Evolutionary conservation across 1,284 basidiomycete species (phyloP), one percentile per base, ranked within the genome.

Genomic region (Baeospora myosura): DNA sequence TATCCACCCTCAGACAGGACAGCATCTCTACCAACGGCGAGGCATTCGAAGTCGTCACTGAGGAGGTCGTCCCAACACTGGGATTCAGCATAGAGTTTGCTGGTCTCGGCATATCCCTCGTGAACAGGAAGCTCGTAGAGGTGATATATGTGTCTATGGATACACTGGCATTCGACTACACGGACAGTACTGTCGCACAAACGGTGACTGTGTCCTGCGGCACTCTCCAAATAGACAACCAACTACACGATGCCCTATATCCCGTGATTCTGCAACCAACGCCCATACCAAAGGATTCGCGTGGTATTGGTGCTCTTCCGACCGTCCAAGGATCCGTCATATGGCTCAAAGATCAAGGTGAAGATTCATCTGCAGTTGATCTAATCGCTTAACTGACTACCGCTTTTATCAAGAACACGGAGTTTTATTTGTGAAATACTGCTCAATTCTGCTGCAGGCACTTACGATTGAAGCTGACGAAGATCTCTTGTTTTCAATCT

Each of bases 191-290:
- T 1, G 72, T 86, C 31, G 88, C 90, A 18, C 90, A 95, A 54
- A 77, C 88, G 7, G 70, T 92, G 41, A 89, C 79, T 38, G 37
- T 97, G 32, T 81, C 86, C n/a, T 90, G 85, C 60, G 92, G 90
- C 37, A 86, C 77, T 60, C 75, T 99, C 21, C 95, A 99, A 62
- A 80, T 98, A 49, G 94, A 98, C 64, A 99, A 98, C 58, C 96
- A 99, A 61, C 76, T 99, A 5, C 95, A 98, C 50, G 96, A 97
- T 45, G 93, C 92, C 16, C 64, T 95, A 11, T 99, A 88, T 71
- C 94, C 96, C 0, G 94, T 99, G 47, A 81, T 98, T 41, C 71
- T 99, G 29, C 96, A 98, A 58, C 96, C 96, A 0, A 94, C 92
- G 2, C 89, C 92, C 0, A 77, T 98, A 29, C 75, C 86, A 3